A percentile compares a stretch with the other conserved stretches of the same genome.
Evolutionary conservation across 176 grass and related monocot species (phyloP).

Genomic region (Tuctoria greenei): DNA sequence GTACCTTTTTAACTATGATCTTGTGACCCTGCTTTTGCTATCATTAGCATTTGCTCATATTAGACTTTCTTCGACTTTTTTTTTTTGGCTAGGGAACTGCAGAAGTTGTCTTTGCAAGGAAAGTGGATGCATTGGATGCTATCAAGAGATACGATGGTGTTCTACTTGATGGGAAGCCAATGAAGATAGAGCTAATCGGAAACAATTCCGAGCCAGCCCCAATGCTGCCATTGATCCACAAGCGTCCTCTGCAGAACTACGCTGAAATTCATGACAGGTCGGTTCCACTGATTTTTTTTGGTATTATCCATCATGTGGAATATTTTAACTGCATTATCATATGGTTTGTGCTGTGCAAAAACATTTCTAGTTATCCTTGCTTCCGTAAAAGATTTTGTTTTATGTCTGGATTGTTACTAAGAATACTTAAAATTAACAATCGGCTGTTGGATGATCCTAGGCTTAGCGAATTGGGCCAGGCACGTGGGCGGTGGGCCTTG

Average conservation of each 20-base stretch:
- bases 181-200: conserved; percentile 82
- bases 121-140: conserved; percentile 74
- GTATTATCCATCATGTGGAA: neutral
- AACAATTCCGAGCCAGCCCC: conserved; percentile 45
- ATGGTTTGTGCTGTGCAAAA: conserved; percentile 13
- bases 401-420: neutral
- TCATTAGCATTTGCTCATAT: conserved; percentile 12
- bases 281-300: conserved; percentile 3
- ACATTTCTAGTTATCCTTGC: neutral
- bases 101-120: conserved; percentile 85
- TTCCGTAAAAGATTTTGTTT: conserved; percentile 2
- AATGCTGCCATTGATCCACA: conserved; percentile 32
- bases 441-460: too few relatives aligned
- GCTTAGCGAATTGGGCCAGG: too few relatives aligned
- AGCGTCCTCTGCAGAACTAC: conserved; percentile 40
- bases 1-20: conserved; percentile 31
- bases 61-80: neutral
- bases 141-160: conserved; percentile 80
- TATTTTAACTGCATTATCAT: neutral
- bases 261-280: conserved; percentile 50
- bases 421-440: neutral
- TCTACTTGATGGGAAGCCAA: conserved; percentile 85
- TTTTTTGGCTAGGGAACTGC: conserved; percentile 65
- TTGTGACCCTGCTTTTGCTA: conserved; percentile 20
- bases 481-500: too few relatives aligned